These are phyloP conservation scores for Alternaria angustiovoidea DNA, from an alignment of 2,329 filamentous ascomycete genomes.

Conservation along the genomic window DNA sequence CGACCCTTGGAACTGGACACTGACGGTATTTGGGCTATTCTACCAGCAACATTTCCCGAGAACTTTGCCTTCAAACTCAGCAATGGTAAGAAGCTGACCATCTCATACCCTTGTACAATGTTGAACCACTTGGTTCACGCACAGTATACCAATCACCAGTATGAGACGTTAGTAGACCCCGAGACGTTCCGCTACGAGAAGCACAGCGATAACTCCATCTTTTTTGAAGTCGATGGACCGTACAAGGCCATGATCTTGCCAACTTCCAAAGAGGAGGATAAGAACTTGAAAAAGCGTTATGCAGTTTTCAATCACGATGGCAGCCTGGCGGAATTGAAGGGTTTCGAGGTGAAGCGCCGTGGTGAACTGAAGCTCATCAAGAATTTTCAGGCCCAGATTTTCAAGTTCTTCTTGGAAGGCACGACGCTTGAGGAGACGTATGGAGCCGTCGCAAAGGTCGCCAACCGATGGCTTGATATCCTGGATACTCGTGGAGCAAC, in stretches of 20 bases:
- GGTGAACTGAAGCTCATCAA: constrained; percentile 99
- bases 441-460: constrained; percentile 87
- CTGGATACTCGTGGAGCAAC: constrained; percentile 87
- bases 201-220: constrained; percentile 98
- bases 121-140: constrained; percentile 96
- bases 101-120: constrained; percentile 99
- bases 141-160: constrained; percentile 96
- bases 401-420: constrained; percentile 98
- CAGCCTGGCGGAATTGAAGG: constrained; percentile 92
- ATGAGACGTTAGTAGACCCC: constrained; percentile 85
- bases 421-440: constrained; percentile 89
- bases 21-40: constrained; percentile 99
- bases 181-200: constrained; percentile 90
- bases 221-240: constrained; percentile 98
- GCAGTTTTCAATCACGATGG: constrained; percentile 99
- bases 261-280: constrained; percentile 98
- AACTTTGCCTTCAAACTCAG: constrained; percentile 95
- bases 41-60: constrained; percentile 94
- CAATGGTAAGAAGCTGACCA: constrained; percentile 94
- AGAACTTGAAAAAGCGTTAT: constrained; percentile 99
- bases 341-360: constrained; percentile 96
- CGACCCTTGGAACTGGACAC: constrained; percentile 94
- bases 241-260: constrained; percentile 98
- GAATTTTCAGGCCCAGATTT: constrained; percentile 98
- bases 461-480: constrained; percentile 96